Evolutionary conservation across 768 basidiomycete species (phyloP), one percentile per base, ranked within the genome.

Genomic region (Lactarius sanguifluus): DNA sequence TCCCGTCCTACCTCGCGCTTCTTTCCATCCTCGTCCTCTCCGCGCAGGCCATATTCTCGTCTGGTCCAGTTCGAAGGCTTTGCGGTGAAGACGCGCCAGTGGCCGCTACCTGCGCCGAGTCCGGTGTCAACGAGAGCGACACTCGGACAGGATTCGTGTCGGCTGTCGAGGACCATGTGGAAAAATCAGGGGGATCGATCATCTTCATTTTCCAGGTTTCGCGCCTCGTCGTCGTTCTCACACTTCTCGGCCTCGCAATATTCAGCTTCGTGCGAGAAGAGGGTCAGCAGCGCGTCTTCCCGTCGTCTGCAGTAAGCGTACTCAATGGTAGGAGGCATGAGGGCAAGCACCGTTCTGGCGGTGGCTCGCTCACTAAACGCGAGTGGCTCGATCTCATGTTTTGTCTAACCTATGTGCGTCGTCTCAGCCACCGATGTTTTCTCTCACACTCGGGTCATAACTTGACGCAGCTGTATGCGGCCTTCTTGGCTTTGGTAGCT

Each of bases 161-260:
- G 1, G 54, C 61, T 52, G 54, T 69, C 23, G 63, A 54, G 41
- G 62, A 58, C 38, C 83, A 84, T 69, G 72, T 85, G 28, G 61
- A 71, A 16, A 69, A 73, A 12, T 80, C 82, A 61, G 83, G 85
- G 4, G 86, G 86, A 10, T 66, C 72, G 2, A 73, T 75, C 18
- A 81, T 84, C 34, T 85, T 84, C 73, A 70, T 72, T 16, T 81
- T 80, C 74, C 82, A 82, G 67, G 60, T 84, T 34, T 70, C 76
- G 1, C 79, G 87, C 30, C 74, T 85, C 6, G 62, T 82, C 2
- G 79, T 79, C 38, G 79, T 81, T 56, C 73, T 81, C 30, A 73
- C 76, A 3, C 78, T 88, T 20, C 76, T 88, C 30, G 81, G 75
- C 4, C 72, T 88, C 16, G 83, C 83, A 5, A 74, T 83, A 59